Conservation (phyloP, 768 basidiomycete genomes). For the Suillus luteus region DNA sequence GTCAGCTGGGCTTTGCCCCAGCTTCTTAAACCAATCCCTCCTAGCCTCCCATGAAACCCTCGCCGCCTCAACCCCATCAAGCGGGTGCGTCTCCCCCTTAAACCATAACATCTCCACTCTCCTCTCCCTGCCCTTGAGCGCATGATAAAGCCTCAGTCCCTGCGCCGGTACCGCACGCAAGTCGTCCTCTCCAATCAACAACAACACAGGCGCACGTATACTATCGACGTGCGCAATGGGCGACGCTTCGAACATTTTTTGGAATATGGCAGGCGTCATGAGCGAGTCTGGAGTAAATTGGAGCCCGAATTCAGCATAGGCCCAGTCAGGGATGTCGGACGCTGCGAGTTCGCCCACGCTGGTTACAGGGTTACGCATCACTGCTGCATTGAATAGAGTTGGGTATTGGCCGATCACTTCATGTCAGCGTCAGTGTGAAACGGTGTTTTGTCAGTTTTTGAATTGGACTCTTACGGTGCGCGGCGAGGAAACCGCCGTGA, state of each 20-base stretch:
- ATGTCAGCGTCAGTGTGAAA: not conserved
- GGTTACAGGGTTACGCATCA: conserved; percentile 71
- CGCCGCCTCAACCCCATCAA: conserved; percentile 66
- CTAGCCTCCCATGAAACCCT: conserved; percentile 53
- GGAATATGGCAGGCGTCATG: conserved; percentile 48
- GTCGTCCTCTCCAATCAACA: conserved; percentile 64
- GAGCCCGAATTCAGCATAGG: conserved; percentile 42
- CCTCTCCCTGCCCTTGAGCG: conserved; percentile 48
- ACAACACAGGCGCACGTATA: conserved; percentile 54
- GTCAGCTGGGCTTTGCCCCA: not conserved
- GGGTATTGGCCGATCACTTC: conserved; percentile 69
- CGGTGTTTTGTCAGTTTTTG: not conserved
- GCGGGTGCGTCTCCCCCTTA: conserved; percentile 60
- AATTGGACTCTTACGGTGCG: conserved; percentile 48
- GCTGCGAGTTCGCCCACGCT: conserved; percentile 54
- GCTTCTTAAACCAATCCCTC: conserved; percentile 48
- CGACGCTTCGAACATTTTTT: conserved; percentile 48
- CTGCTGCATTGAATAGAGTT: conserved; percentile 59
- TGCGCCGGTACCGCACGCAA: conserved; percentile 64
- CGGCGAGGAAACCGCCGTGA: conserved; percentile 68
- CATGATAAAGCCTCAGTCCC: conserved; percentile 64
- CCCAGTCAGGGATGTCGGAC: conserved; percentile 75
- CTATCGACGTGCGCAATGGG: conserved; percentile 58
- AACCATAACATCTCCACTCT: conserved; percentile 62
- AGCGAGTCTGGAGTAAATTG: conserved; percentile 37